Percentiles rank a stretch among this genome's conserved stretches.
These are phyloP conservation scores for Mortierella sp. DNA, from an alignment of 371 early-diverging fungal species.

Conservation along the genomic window DNA sequence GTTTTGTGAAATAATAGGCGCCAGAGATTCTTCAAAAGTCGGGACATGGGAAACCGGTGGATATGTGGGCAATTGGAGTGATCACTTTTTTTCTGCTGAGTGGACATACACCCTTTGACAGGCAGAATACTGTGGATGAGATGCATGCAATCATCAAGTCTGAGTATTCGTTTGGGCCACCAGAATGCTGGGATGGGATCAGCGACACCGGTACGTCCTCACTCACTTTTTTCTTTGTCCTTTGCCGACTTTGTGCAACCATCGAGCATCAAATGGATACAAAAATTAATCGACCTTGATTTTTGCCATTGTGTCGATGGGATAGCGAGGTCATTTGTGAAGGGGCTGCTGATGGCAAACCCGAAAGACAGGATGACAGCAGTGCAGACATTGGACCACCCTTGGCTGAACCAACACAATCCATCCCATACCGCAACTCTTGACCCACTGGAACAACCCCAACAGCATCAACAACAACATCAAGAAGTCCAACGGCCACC, in stretches of 20 bases:
- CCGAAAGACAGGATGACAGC: conserved; percentile 81
- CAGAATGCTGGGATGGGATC: conserved; percentile 79
- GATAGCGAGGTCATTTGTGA: conserved; percentile 87
- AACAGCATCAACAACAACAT: neutral
- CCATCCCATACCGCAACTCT: neutral
- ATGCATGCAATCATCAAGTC: conserved; percentile 79
- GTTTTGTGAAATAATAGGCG: conserved; percentile 53
- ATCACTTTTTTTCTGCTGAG: conserved; percentile 88
- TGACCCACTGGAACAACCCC: neutral
- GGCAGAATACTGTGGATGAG: conserved; percentile 66
- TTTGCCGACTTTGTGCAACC: too few relatives aligned
- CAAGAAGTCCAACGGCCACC: neutral
- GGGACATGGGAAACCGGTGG: conserved; percentile 76
- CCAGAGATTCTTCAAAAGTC: conserved; percentile 85
- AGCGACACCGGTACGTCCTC: conserved; percentile 39
- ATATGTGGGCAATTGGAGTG: conserved; percentile 95
- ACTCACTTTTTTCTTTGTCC: neutral
- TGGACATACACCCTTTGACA: conserved; percentile 94
- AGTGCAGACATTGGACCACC: conserved; percentile 77
- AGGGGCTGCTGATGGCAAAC: conserved; percentile 78
- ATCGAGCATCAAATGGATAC: too few relatives aligned
- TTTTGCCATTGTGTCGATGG: too few relatives aligned
- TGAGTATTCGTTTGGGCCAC: conserved; percentile 78
- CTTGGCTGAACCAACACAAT: conserved; percentile 67
- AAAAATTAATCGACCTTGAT: neutral